phyloP scores from a whole-genome alignment of 768 basidiomycete species.

The Termitomyces titanicus region DNA sequence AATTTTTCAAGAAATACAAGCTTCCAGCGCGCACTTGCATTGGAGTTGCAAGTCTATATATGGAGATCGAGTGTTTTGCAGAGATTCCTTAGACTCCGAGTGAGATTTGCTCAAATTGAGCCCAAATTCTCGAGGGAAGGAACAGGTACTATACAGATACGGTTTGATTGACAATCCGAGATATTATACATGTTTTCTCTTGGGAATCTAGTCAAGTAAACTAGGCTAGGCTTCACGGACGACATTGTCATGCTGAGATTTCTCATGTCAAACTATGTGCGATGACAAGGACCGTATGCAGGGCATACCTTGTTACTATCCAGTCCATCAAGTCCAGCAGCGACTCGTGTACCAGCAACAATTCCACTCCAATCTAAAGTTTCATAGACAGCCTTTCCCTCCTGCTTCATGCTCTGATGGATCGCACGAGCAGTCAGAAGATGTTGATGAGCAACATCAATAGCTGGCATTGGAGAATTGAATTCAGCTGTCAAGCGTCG shows the following conservation, averaged over 20 bases:
- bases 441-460: conserved; percentile 74
- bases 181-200: background rate
- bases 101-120: background rate
- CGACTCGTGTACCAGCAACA: conserved; percentile 71
- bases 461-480: conserved; percentile 66
- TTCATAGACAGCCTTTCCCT: conserved; percentile 45
- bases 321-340: conserved; percentile 60
- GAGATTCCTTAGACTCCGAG: conserved; percentile 25
- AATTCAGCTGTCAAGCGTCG: conserved; percentile 63
- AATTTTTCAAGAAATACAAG: conserved; percentile 45
- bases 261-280: background rate
- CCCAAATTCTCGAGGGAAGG: background rate
- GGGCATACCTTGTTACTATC: conserved; percentile 31
- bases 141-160: background rate
- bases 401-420: conserved; percentile 45
- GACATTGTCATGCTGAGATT: conserved; percentile 15
- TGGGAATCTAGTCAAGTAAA: background rate
- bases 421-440: conserved; percentile 76
- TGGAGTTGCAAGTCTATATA: conserved; percentile 49
- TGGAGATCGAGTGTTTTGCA: conserved; percentile 64
- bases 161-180: background rate
- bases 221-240: conserved; percentile 20
- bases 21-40: conserved; percentile 59
- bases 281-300: background rate
- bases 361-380: conserved; percentile 81